Percentiles rank a stretch among this genome's conserved stretches.
phyloP scores from a whole-genome alignment of 495 filamentous ascomycete genomes.

The Poronia punctata region DNA sequence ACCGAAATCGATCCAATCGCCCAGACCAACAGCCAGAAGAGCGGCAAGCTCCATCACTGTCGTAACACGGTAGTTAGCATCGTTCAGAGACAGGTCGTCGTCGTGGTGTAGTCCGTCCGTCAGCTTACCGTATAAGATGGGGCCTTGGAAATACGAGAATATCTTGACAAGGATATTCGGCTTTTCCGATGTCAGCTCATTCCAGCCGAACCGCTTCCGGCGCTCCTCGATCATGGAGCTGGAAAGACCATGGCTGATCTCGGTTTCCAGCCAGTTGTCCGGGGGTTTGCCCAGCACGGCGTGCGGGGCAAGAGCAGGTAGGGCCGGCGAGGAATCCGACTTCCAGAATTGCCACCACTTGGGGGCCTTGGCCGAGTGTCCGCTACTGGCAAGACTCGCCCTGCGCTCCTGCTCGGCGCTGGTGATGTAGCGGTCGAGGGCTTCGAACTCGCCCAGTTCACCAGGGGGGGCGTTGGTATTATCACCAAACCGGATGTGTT shows the following conservation, averaged over 20 bases:
- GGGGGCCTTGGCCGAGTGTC: constrained; percentile 33
- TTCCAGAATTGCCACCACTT: constrained; percentile 53
- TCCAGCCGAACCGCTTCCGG: constrained; percentile 62
- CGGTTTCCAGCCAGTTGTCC: constrained; percentile 68
- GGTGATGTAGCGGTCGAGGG: constrained; percentile 60
- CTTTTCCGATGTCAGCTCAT: constrained; percentile 71
- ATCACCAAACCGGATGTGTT: constrained; percentile 23
- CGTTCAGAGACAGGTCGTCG: neutral
- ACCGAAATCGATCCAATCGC: constrained; percentile 78
- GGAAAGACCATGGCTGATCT: constrained; percentile 57
- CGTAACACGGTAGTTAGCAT: constrained; percentile 1
- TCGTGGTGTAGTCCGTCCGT: constrained; percentile 5
- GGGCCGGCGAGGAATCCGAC: constrained; percentile 25
- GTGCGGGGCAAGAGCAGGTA: constrained; percentile 16
- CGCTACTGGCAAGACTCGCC: constrained; percentile 49
- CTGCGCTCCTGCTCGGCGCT: constrained; percentile 52
- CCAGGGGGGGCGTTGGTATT: too few species aligned
- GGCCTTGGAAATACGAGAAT: constrained; percentile 71
- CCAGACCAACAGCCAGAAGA: constrained; percentile 68
- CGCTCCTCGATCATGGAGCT: constrained; percentile 54
- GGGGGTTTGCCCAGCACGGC: constrained; percentile 44
- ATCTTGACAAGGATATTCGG: constrained; percentile 72
- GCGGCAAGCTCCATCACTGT: constrained; percentile 85
- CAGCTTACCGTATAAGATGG: constrained; percentile 73
- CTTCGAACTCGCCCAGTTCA: constrained; percentile 32